phyloP scores from a whole-genome alignment of 495 filamentous ascomycete genomes.

The Penicillium bovifimosum region DNA sequence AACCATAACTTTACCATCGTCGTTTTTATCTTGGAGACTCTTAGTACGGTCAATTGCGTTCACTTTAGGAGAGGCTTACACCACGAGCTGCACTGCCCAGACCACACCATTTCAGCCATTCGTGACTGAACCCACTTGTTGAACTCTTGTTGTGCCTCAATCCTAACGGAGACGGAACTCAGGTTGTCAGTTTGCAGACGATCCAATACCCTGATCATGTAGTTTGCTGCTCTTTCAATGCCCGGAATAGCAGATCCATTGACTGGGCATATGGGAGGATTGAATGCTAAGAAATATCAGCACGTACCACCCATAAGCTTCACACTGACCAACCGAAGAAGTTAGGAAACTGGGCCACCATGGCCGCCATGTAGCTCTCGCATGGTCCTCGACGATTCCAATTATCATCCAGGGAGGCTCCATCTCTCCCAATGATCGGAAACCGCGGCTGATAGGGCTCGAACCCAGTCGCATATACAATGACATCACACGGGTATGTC shows the following conservation, averaged over 20 bases:
- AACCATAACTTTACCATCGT: slow-evolving; percentile 7
- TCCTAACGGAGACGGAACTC: slow-evolving; percentile 4
- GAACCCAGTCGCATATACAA: slow-evolving; percentile 16
- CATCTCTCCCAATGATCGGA: slow-evolving; percentile 10
- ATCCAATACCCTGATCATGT: slow-evolving; percentile 1
- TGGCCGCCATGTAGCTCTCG: slow-evolving; percentile 15
- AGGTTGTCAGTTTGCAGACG: slow-evolving; percentile 8
- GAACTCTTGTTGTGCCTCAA: not conserved
- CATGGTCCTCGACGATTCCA: slow-evolving; percentile 9
- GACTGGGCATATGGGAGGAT: slow-evolving; percentile 9
- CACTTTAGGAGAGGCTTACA: slow-evolving; percentile 2
- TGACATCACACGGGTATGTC: slow-evolving; percentile 6
- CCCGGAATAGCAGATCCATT: slow-evolving; percentile 12
- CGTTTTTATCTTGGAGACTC: slow-evolving; percentile 7
- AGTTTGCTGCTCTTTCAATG: slow-evolving; percentile 7
- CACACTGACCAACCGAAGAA: slow-evolving; percentile 1
- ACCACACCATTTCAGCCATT: slow-evolving; percentile 12
- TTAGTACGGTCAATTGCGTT: no score
- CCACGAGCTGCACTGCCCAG: slow-evolving; percentile 10
- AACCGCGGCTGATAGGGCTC: slow-evolving; percentile 9
- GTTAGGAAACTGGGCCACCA: slow-evolving; percentile 12
- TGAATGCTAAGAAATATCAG: slow-evolving; percentile 7
- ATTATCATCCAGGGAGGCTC: not conserved
- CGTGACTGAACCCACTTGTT: slow-evolving; percentile 11
- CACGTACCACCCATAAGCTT: no score